phyloP scores from a whole-genome alignment of 257 asterid species.

The Lithospermum erythrorhizon region DNA sequence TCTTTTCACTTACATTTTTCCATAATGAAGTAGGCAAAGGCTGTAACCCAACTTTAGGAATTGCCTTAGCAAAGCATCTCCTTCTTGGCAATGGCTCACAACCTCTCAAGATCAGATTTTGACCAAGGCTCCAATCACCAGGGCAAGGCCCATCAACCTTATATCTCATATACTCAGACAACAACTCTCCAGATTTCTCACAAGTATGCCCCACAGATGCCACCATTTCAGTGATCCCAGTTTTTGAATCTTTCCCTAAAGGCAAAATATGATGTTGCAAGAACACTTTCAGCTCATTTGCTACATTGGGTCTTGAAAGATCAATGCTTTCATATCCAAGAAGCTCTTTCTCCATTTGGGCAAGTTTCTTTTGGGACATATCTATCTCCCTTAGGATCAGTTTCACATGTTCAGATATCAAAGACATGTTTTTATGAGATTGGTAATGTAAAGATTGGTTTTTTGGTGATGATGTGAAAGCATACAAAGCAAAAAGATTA shows the following conservation, averaged over 20 bases:
- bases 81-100: slow-evolving; percentile 3
- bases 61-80: not conserved
- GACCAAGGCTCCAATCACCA: slow-evolving; percentile 33
- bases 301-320: slow-evolving; percentile 49
- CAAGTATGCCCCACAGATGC: slow-evolving; percentile 43
- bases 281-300: slow-evolving; percentile 33
- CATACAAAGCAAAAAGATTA: slow-evolving; percentile 80
- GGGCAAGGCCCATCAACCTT: slow-evolving; percentile 26
- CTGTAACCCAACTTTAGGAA: slow-evolving; percentile 10
- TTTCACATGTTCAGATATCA: slow-evolving; percentile 65
- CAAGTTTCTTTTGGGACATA: slow-evolving; percentile 67
- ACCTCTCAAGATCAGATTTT: not conserved
- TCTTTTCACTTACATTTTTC: slow-evolving; percentile 33
- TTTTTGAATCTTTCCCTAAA: slow-evolving; percentile 74
- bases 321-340: slow-evolving; percentile 80
- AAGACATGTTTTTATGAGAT: slow-evolving; percentile 34
- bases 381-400: slow-evolving; percentile 63
- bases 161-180: slow-evolving; percentile 31
- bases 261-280: slow-evolving; percentile 57
- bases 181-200: slow-evolving; percentile 33
- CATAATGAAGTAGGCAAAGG: slow-evolving; percentile 30
- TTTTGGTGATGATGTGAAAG: slow-evolving; percentile 56
- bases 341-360: slow-evolving; percentile 80
- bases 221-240: slow-evolving; percentile 83
- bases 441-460: slow-evolving; percentile 13